Conservation (phyloP, 257 asterid genomes). For the Oldenlandia corymbosa region DNA sequence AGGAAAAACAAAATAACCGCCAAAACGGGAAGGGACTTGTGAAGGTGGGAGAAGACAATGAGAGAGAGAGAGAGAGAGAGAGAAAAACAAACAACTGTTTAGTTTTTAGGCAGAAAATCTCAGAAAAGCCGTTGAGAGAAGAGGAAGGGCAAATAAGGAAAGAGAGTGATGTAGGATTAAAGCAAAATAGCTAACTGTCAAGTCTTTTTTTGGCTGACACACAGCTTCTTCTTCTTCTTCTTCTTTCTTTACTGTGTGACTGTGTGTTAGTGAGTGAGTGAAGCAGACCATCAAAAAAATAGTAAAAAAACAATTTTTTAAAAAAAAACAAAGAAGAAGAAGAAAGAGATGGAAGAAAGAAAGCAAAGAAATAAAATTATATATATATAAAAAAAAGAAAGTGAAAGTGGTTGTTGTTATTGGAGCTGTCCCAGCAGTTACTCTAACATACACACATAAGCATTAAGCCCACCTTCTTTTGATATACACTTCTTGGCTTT, state of each 20-base stretch:
- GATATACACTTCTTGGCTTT: conserved; percentile 22
- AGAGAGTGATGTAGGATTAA: conserved; percentile 8
- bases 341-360: too few relatives aligned
- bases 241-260: neutral
- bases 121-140: conserved; percentile 40
- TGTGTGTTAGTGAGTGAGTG: neutral
- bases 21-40: conserved; percentile 4
- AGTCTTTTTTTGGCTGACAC: too few relatives aligned
- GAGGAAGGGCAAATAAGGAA: conserved; percentile 33
- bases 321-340: too few relatives aligned
- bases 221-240: conserved; percentile 27
- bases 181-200: conserved; percentile 28
- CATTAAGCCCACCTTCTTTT: conserved; percentile 20
- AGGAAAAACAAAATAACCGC: conserved; percentile 10
- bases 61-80: too few relatives aligned
- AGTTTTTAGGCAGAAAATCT: conserved; percentile 27
- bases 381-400: conserved; percentile 4
- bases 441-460: conserved; percentile 27
- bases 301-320: neutral
- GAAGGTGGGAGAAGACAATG: conserved; percentile 4
- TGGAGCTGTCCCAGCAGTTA: conserved; percentile 41
- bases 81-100: conserved; percentile 27
- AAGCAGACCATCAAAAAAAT: conserved; percentile 10
- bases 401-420: conserved; percentile 37
- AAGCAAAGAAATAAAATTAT: neutral